Conservation (phyloP, 2,329 filamentous ascomycete genomes). For the Orbilia quercus region DNA sequence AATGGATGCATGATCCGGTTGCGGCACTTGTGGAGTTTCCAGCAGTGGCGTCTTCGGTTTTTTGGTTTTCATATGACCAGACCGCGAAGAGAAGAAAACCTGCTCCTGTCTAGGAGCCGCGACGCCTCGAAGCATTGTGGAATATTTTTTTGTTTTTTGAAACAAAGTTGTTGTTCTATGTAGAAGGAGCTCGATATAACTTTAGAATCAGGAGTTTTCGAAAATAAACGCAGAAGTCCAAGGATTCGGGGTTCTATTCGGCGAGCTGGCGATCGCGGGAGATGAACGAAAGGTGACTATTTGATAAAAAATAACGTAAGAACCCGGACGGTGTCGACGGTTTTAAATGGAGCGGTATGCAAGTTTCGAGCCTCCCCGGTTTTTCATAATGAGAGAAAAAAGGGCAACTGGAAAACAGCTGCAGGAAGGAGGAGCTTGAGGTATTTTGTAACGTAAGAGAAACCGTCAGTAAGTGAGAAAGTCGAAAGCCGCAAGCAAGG, state of each 20-base stretch:
- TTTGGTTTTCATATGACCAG: slow-evolving; percentile 41
- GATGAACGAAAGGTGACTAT: slow-evolving; percentile 29
- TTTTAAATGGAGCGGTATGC: slow-evolving; percentile 28
- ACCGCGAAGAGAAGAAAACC: slow-evolving; percentile 53
- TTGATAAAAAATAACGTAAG: slow-evolving; percentile 56
- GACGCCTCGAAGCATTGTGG: slow-evolving; percentile 49
- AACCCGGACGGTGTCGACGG: slow-evolving; percentile 19
- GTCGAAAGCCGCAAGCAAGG: slow-evolving; percentile 27
- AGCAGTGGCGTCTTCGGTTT: slow-evolving; percentile 28
- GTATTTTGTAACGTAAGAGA: slow-evolving; percentile 44
- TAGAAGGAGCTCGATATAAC: slow-evolving; percentile 1
- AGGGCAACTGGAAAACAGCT: slow-evolving; percentile 9
- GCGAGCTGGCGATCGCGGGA: slow-evolving; percentile 53
- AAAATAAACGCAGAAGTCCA: neutral
- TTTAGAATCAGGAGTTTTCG: slow-evolving; percentile 12
- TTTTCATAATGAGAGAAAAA: slow-evolving; percentile 10
- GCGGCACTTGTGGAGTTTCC: neutral
- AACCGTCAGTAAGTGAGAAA: slow-evolving; percentile 28
- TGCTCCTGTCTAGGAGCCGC: slow-evolving; percentile 53
- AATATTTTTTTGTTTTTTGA: neutral
- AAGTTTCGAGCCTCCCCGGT: slow-evolving; percentile 23
- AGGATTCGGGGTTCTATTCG: slow-evolving; percentile 24
- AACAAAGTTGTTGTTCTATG: slow-evolving; percentile 18
- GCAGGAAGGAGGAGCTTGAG: slow-evolving; percentile 22
- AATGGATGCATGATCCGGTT: neutral